phyloP scores from a whole-genome alignment of 371 early-diverging fungal genomes.

The Gilbertella persicaria region DNA sequence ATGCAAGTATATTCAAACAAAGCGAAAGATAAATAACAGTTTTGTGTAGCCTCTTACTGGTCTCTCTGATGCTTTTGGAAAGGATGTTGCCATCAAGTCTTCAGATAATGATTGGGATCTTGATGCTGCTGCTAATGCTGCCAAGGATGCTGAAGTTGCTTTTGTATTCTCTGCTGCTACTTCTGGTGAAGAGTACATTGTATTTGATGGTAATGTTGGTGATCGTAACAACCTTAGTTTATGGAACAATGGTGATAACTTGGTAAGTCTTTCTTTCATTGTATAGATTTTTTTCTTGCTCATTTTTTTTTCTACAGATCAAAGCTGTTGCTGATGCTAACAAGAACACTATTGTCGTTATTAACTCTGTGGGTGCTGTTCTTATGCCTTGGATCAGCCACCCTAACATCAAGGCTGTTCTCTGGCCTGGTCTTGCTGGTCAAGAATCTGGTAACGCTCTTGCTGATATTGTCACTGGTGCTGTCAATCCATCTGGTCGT shows the following conservation, averaged over 20 bases:
- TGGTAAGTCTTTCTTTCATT: constrained; percentile 30
- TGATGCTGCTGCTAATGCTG: constrained; percentile 28
- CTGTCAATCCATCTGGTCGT: constrained; percentile 61
- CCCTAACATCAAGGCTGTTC: constrained; percentile 57
- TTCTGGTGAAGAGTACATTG: constrained; percentile 56
- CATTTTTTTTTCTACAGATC: constrained; percentile 32
- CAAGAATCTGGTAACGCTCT: constrained; percentile 69
- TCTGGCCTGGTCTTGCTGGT: constrained; percentile 53
- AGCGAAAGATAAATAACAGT: too few species aligned
- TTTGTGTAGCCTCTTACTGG: constrained; percentile 34
- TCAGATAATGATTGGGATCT: constrained; percentile 40
- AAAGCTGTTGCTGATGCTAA: constrained; percentile 54
- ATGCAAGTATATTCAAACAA: not conserved
- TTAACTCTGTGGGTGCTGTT: constrained; percentile 61
- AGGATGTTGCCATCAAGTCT: constrained; percentile 24
- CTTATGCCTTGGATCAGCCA: constrained; percentile 59
- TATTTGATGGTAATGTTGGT: constrained; percentile 49
- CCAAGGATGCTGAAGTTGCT: constrained; percentile 47
- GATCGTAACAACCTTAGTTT: constrained; percentile 60
- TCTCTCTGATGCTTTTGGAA: constrained; percentile 34
- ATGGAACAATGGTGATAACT: constrained; percentile 59
- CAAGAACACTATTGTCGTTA: constrained; percentile 59
- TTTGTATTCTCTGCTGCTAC: constrained; percentile 59
- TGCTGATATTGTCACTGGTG: constrained; percentile 64
- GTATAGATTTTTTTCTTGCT: not conserved